Percentiles rank a stretch among this genome's conserved stretches.
These are phyloP conservation scores for Salix purpurea DNA, from an alignment of 345 rosid genomes.

Conservation along the genomic window DNA sequence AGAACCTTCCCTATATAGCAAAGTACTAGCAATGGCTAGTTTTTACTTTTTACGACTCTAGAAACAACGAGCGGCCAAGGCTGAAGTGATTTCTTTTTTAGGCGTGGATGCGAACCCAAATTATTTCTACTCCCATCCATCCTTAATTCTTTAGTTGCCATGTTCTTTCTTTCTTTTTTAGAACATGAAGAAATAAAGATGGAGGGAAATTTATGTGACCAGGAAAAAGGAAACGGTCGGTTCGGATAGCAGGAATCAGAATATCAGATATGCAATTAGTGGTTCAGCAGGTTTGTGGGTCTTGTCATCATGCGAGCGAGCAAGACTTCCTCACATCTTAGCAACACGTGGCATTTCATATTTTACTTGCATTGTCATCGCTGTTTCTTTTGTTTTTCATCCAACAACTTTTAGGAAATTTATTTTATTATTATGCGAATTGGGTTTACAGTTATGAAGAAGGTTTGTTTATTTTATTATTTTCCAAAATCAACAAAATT, in stretches of 20 bases:
- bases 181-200: background rate
- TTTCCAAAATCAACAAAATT: too few relatives aligned
- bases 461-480: too few relatives aligned
- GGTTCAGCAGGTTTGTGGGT: background rate
- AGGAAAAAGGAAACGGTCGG: background rate
- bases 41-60: background rate
- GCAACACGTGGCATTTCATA: background rate
- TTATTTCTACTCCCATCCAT: background rate
- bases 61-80: constrained; percentile 4
- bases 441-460: too few relatives aligned
- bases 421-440: too few relatives aligned
- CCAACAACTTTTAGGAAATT: too few relatives aligned
- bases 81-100: background rate
- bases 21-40: background rate
- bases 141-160: background rate
- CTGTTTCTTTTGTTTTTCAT: background rate
- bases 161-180: background rate
- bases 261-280: background rate
- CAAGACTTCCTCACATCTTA: background rate
- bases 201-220: background rate
- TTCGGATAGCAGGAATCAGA: background rate
- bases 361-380: too few relatives aligned
- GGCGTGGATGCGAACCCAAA: background rate
- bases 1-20: background rate
- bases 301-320: background rate